Conservation (phyloP, 2,329 filamentous ascomycete genomes). For the Stachybotrys elegans region DNA sequence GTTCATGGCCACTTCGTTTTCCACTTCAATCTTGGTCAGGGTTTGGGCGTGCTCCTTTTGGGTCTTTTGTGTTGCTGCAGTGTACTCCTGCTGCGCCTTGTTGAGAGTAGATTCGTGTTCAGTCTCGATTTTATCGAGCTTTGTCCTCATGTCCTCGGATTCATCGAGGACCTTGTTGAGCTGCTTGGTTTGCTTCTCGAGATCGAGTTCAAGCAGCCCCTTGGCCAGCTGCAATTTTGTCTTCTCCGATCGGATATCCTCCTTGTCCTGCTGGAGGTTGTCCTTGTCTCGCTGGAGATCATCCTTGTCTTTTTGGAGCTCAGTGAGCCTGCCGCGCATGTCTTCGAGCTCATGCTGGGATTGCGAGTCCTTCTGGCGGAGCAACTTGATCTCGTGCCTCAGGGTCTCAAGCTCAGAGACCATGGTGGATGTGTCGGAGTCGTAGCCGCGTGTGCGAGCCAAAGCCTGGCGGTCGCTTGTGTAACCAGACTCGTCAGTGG, state of each 20-base stretch:
- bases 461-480: not conserved
- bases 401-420: not conserved
- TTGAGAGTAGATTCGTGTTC: slow-evolving; percentile 13
- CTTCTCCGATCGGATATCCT: not conserved
- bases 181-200: not conserved
- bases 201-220: not conserved
- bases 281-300: not conserved
- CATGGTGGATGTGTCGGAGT: not conserved
- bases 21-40: not conserved
- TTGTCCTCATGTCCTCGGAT: not conserved
- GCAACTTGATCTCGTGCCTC: not conserved
- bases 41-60: slow-evolving; percentile 14
- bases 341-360: not conserved
- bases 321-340: not conserved
- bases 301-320: slow-evolving; percentile 1
- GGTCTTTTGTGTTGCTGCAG: slow-evolving; percentile 12
- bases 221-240: not conserved
- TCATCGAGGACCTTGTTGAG: not conserved
- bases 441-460: not conserved
- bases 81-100: slow-evolving; percentile 17
- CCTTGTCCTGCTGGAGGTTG: not conserved
- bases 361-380: not conserved
- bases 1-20: not conserved
- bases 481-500: no score
- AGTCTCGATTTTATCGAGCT: slow-evolving; percentile 9